Evolutionary conservation across 345 rosid species (phyloP), one percentile per base, ranked within the genome.

Genomic region (Noccaea bulbosa): DNA sequence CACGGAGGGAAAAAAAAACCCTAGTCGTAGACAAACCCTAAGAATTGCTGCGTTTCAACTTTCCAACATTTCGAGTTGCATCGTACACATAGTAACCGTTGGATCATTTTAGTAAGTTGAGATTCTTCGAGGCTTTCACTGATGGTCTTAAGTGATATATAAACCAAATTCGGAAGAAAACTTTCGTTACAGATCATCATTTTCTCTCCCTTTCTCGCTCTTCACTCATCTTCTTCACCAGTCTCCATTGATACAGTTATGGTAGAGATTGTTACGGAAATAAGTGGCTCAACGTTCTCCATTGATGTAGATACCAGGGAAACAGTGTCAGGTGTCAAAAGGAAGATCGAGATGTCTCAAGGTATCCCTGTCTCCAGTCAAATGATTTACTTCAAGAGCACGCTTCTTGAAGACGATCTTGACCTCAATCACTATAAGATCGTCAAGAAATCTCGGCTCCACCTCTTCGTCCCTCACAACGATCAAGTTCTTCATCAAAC

Each of bases 251-350:
- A 52, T 11, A 40, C 7, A 60, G 12, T 1, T 2, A 88, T 91
- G 90, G 81, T 88, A 64, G 83, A 87, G 24, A 63, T 80, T 77
- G 81, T 93, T 48, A 88, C 86, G 32, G 62, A 78, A 14, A 75
- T 71, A n/a, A 61, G 39, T 50, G 87, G 88, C 33, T 78, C 83
- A 15, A 51, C 50, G 38, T 91, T 87, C 80, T 53, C 81, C 61
- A 84, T 93, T 33, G 89, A 89, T 80, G 52, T 87, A 20, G 85
- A 86, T 41, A 84, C 51, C 77, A 79, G 73, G n/a, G 90, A 84
- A 41, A 84, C 96, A 0, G 82, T 93, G 34, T 71, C 81, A 0
- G 82, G 74, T 37, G 86, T 93, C 79, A 91, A 91, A 72, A 80
- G 84, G 47, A 93, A 91, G 69, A 78, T 93, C n/a, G 77, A 82